Evolutionary conservation across 2,329 filamentous ascomycete species (phyloP), one percentile per base, ranked within the genome.

Genomic region (Escovopsis sp.): DNA sequence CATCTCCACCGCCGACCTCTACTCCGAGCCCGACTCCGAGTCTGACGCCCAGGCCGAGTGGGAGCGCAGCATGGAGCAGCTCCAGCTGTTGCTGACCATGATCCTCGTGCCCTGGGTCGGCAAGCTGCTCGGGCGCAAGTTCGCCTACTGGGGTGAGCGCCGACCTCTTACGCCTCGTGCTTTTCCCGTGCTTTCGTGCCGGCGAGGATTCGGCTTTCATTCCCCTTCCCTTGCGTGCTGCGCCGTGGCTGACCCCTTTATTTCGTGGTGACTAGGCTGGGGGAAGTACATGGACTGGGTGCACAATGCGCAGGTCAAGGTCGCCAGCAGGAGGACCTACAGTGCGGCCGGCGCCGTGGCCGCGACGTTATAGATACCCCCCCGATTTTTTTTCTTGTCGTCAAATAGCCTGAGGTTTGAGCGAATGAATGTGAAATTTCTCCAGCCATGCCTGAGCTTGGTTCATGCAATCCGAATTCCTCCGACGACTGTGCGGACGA

Each of bases 41-140:
- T 86, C 83, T 34, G 89, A 96, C 58, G 91, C 91, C 9, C 89
- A 98, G 62, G 75, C 76, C 47, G 89, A 98, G 65, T 98, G 91
- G 91, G 82, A 89, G 54, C 85, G 88, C 55, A 94, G 85, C 54
- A 67, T 98, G 48, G 85, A 95, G 62, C 91, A 98, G 65, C 66
- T 98, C 46, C 87, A 98, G 66, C 70, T 96, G 50, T 70, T 98
- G 51, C 64, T 96, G 58, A 94, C 85, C 18, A 94, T 98, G 86
- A 83, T 96, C 39, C 63, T 96, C 52, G 82, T 98, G 40, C 91
- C 91, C 3, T 95, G 94, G 61, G 69, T 86, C 52, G 91, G 91
- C 45, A 98, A 96, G 65, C 96, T 87, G 65, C 77, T 95, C 61
- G 91, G 91, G 38, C 75, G 91, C 60, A 93, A 86, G 63, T 93